Evolutionary conservation across 2,329 filamentous ascomycete species (phyloP).

Genomic region (Penicillium crustosum): DNA sequence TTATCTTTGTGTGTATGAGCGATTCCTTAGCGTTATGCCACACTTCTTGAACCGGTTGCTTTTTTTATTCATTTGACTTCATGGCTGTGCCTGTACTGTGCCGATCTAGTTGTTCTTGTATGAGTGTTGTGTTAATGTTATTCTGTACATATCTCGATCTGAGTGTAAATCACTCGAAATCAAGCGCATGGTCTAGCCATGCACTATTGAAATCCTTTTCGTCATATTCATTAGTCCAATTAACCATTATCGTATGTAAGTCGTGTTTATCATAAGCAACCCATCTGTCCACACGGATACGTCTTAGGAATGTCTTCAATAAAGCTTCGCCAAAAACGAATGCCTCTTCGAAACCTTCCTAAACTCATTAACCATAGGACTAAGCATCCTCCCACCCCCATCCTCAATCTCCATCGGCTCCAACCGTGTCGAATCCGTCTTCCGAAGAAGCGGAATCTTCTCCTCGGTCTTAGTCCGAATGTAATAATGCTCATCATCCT

Average conservation of each 20-base stretch:
- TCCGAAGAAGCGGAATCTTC: constrained; percentile 7
- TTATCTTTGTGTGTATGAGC: constrained; percentile 15
- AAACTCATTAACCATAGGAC: constrained; percentile 38
- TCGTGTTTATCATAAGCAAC: neutral
- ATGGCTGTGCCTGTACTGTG: neutral
- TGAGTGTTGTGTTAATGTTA: neutral
- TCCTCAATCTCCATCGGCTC: constrained; percentile 22
- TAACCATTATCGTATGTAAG: neutral
- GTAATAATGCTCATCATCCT: constrained; percentile 54
- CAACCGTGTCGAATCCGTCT: neutral
- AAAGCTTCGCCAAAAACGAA: constrained; percentile 29
- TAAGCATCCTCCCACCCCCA: constrained; percentile 20
- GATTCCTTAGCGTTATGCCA: constrained; percentile 22
- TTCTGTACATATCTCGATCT: constrained; percentile 15
- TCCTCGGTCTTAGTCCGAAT: constrained; percentile 40
- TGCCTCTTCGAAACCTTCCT: constrained; percentile 30
- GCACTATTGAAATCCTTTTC: neutral
- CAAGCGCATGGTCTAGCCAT: neutral
- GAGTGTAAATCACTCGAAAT: constrained; percentile 2
- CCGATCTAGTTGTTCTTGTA: neutral
- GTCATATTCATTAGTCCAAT: neutral
- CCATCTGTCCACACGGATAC: neutral
- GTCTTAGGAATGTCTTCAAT: constrained; percentile 12
- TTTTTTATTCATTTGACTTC: neutral
- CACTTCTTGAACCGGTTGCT: constrained; percentile 1